These are phyloP conservation scores for Candida boidinii DNA, from an alignment of 805 yeast genomes.

Conservation along the genomic window DNA sequence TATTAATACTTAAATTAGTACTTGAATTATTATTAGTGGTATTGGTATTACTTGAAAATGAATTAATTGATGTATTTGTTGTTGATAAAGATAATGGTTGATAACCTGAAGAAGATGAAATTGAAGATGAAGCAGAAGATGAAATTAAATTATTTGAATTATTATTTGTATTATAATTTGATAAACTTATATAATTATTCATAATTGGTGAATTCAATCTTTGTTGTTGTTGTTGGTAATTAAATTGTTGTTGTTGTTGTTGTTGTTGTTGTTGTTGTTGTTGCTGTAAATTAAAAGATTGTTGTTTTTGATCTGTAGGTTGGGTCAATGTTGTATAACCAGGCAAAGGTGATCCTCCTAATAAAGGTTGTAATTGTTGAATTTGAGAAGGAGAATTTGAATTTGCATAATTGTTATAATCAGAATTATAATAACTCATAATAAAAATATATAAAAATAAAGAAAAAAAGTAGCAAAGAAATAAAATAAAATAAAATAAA, in stretches of 20 bases:
- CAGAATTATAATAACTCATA: too few relatives aligned
- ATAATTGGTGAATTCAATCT: slow-evolving; percentile 7
- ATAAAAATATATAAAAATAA: too few relatives aligned
- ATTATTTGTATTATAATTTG: not conserved
- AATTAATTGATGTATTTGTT: slow-evolving; percentile 20
- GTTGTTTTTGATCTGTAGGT: too few relatives aligned
- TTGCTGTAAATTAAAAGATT: slow-evolving; percentile 1
- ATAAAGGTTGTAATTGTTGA: too few relatives aligned
- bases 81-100: slow-evolving; percentile 15
- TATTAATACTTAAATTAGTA: slow-evolving; percentile 11
- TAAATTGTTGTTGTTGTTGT: not conserved
- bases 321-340: too few relatives aligned
- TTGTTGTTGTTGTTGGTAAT: slow-evolving; percentile 14
- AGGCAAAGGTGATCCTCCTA: too few relatives aligned
- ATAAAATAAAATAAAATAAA: too few relatives aligned
- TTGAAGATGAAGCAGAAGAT: slow-evolving; percentile 11
- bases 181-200: slow-evolving; percentile 1
- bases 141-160: slow-evolving; percentile 4
- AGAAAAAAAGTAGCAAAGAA: too few relatives aligned
- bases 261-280: slow-evolving; percentile 1
- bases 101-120: slow-evolving; percentile 14
- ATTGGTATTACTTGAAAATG: too few relatives aligned
- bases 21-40: slow-evolving; percentile 18
- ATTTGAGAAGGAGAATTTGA: too few relatives aligned
- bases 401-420: too few relatives aligned